Evolutionary conservation across 441 rosid genomes (phyloP).

Genomic region (Adansonia rubrostipa): DNA sequence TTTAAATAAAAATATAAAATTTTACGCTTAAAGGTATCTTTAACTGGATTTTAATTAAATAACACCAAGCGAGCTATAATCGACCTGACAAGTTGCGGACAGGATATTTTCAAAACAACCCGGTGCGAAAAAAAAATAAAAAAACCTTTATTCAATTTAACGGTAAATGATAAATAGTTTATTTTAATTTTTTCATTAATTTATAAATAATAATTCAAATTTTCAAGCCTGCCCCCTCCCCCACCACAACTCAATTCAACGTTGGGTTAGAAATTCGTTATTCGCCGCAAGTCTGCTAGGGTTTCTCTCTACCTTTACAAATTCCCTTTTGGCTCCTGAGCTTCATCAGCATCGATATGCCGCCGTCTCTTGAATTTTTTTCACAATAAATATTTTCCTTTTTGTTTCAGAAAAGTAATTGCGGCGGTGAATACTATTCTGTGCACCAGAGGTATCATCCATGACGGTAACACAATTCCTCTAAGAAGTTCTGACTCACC

Average conservation of each 20-base stretch:
- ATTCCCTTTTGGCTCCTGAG: background rate
- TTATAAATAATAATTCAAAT: too few species aligned
- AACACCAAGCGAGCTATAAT: too few species aligned
- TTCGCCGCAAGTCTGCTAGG: background rate
- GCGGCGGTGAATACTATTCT: constrained; percentile 40
- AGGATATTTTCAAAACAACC: background rate
- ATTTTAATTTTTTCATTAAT: too few species aligned
- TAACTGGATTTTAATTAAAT: too few species aligned
- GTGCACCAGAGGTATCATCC: constrained; percentile 6
- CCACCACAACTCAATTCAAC: too few species aligned
- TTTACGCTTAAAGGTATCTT: background rate
- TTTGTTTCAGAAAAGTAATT: background rate
- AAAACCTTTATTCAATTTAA: too few species aligned
- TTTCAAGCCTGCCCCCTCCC: too few species aligned
- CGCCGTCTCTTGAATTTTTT: background rate
- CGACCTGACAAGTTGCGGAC: background rate
- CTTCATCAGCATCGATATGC: too few species aligned
- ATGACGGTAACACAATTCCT: constrained; percentile 38
- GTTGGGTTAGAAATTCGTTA: too few species aligned
- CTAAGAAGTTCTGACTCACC: constrained; percentile 68
- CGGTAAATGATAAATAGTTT: too few species aligned
- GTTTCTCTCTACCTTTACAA: background rate
- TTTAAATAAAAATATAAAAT: too few species aligned
- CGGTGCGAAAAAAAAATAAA: too few species aligned
- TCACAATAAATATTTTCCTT: background rate